A percentile compares a stretch with the other conserved stretches of the same genome.
Evolutionary conservation across 2,329 filamentous ascomycete genomes (phyloP).

Genomic region (Cordyceps farinosa): DNA sequence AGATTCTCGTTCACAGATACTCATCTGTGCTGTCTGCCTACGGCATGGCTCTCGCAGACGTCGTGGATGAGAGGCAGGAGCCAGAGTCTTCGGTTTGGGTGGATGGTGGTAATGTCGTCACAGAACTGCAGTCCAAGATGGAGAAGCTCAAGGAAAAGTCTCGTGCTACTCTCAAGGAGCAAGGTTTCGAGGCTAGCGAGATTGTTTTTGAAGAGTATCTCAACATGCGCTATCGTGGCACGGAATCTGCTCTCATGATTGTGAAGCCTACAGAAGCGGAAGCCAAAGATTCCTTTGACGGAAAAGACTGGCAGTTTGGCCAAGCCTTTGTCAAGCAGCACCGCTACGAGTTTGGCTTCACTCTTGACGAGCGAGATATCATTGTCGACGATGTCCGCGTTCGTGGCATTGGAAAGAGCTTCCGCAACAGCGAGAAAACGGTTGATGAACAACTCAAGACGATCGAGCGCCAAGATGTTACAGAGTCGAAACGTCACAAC

Average conservation of each 20-base stretch:
- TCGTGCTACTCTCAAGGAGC: constrained; percentile 60
- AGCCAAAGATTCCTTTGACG: constrained; percentile 53
- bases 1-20: constrained; percentile 83
- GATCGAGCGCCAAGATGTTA: constrained; percentile 57
- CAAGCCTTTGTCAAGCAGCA: constrained; percentile 83
- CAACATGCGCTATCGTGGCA: constrained; percentile 89
- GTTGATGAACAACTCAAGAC: constrained; percentile 79
- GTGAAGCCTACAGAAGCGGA: constrained; percentile 67
- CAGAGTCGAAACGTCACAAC: constrained; percentile 60
- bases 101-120: constrained; percentile 53
- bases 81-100: constrained; percentile 63
- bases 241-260: constrained; percentile 88
- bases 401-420: constrained; percentile 84
- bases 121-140: constrained; percentile 70
- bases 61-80: constrained; percentile 87
- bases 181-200: constrained; percentile 72
- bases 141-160: constrained; percentile 76
- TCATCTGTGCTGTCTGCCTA: constrained; percentile 88
- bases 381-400: constrained; percentile 88
- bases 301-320: constrained; percentile 76
- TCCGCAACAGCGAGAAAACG: constrained; percentile 72
- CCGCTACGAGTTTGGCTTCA: constrained; percentile 91
- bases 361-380: constrained; percentile 76
- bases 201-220: constrained; percentile 89
- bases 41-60: constrained; percentile 88